Base-by-base conservation (phyloP, 345 rosid genomes). In the Eucalyptus brandiana region DNA sequence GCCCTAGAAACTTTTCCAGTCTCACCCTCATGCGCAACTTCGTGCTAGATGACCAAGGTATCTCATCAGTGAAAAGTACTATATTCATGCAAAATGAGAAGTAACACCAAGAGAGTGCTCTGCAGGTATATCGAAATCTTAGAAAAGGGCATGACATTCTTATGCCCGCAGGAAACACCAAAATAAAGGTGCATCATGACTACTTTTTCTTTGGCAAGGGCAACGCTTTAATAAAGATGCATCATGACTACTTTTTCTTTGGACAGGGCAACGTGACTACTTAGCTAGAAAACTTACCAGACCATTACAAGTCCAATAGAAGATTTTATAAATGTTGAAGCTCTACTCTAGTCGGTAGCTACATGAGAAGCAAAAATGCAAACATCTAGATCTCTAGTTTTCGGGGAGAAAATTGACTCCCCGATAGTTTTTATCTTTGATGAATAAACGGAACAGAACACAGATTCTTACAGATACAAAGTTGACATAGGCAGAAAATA, bases 1-100 rank as follows among this genome's bases (percentile, higher is more conserved):
- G 99, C 99, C 93, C 97, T 94, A 54, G 96, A 97, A 32, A 89
- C 92, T 91, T 98, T 98, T 15, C 99, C 99, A 19, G 99, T 97
- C 93, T 95, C 99, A 56, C 99, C 98, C 93, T 98, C 99, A 89
- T 93, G 93, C 11, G 97, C 98, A 80, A 98, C 96, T 92, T 97
- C 95, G 91, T 90, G 90, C 99, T 98, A 87, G 47, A 92, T 76
- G 47, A 21, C 26, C 42, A 72, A 37, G 45, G 83, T 37, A 76
- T 76, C 83, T 37, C 83, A 76, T 76, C 42, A 76, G 83, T 76
- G 28, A 76, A 76, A 76, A 21, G 83, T 5, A 76, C 21, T 2
- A 6, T 37, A 76, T 37, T 76, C 28, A 6, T 21, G 28, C 47
- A 76, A 19, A 37, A 76, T 21, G 28, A 37, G 28, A 34, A 34